Conservation (phyloP, 257 asterid species). For the Forsythia viridissima region DNA sequence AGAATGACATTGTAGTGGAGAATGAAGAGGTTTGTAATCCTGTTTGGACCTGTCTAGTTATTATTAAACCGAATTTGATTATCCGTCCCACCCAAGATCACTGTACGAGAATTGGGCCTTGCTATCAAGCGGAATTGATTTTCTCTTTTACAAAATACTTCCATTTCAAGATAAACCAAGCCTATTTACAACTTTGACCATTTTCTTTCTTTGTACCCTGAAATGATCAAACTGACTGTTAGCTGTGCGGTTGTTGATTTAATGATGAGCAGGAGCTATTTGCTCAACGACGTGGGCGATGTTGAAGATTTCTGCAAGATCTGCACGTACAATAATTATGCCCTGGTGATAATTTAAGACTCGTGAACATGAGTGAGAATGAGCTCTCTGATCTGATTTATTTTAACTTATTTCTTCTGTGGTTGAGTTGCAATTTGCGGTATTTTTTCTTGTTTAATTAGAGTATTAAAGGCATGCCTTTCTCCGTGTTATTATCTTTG, state of each 20-base stretch:
- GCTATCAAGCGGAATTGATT: background rate
- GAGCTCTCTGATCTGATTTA: background rate
- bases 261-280: too few species aligned
- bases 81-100: background rate
- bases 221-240: too few species aligned
- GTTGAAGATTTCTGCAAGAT: background rate
- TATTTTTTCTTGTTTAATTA: background rate
- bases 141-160: constrained; percentile 9
- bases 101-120: background rate
- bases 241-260: too few species aligned
- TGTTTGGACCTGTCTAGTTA: background rate
- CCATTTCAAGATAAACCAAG: background rate
- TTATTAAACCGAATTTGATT: background rate
- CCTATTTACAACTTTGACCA: background rate
- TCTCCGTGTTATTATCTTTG: background rate
- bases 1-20: background rate
- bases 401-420: background rate
- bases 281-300: background rate
- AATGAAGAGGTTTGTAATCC: background rate
- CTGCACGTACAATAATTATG: background rate
- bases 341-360: background rate
- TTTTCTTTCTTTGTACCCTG: background rate
- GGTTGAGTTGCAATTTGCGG: background rate
- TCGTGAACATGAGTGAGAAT: background rate
- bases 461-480: background rate